phyloP scores from a whole-genome alignment of 2,329 filamentous ascomycete species.

The Aspergillus piperis region DNA sequence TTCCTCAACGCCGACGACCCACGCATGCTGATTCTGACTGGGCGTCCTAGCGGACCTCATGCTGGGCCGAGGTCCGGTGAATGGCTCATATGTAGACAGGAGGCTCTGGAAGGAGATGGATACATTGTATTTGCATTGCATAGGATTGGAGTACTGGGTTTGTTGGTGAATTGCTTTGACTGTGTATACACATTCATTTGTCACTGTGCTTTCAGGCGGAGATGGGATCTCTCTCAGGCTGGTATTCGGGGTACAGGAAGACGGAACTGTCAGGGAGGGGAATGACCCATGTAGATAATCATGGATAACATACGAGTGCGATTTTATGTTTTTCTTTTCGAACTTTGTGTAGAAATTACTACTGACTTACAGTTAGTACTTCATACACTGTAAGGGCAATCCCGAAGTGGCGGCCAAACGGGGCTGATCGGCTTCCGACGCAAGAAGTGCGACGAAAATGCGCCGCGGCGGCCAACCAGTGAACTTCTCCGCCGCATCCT shows the following conservation, averaged over 20 bases:
- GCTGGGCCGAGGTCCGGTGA: too few relatives aligned
- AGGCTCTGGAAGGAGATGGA: neutral
- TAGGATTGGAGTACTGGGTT: conserved; percentile 27
- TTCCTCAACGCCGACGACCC: conserved; percentile 40
- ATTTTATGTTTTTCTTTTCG: too few relatives aligned
- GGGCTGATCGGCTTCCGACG: neutral
- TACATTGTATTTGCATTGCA: conserved; percentile 21
- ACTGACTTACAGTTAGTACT: too few relatives aligned
- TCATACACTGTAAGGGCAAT: neutral
- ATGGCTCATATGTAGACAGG: neutral
- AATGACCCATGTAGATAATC: conserved; percentile 17
- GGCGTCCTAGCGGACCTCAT: conserved; percentile 22
- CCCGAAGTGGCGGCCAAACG: conserved; percentile 1
- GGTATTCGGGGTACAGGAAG: neutral
- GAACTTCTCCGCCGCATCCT: conserved; percentile 10
- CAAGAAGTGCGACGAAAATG: conserved; percentile 15
- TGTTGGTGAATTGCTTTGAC: conserved; percentile 1
- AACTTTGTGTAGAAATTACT: too few relatives aligned
- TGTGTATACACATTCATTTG: conserved; percentile 14
- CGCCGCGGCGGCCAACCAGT: conserved; percentile 10
- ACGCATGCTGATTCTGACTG: conserved; percentile 43
- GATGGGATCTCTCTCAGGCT: neutral
- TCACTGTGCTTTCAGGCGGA: conserved; percentile 1
- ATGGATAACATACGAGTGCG: neutral
- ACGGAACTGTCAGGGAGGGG: neutral